These are phyloP conservation scores for Plicaturopsis crispa DNA, from an alignment of 768 basidiomycete genomes.

Conservation along the genomic window DNA sequence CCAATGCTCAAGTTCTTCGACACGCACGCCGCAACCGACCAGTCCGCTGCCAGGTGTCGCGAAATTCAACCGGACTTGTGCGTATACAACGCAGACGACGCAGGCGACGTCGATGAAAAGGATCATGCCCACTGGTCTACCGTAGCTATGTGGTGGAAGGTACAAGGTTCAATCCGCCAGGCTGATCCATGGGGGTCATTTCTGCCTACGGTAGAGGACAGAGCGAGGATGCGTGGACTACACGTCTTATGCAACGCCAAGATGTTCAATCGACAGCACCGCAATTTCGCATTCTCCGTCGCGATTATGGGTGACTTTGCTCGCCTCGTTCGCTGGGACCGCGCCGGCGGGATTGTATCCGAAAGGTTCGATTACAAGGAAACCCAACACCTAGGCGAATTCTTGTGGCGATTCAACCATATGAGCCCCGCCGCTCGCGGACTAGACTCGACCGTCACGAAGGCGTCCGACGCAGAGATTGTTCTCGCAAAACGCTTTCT, in stretches of 20 bases:
- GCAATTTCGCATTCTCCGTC: constrained; percentile 22
- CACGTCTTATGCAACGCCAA: constrained; percentile 16
- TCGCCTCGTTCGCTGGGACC: constrained; percentile 28
- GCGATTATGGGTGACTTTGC: constrained; percentile 16
- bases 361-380: constrained; percentile 15
- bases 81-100: too few species aligned
- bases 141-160: too few species aligned
- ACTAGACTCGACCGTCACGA: constrained; percentile 15
- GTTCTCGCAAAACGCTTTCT: too few species aligned
- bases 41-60: too few species aligned
- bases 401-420: constrained; percentile 18
- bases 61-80: too few species aligned
- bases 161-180: too few species aligned
- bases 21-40: too few species aligned
- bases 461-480: not conserved
- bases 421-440: constrained; percentile 11
- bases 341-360: constrained; percentile 20
- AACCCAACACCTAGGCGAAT: constrained; percentile 11
- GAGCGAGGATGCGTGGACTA: constrained; percentile 14
- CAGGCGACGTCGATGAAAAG: too few species aligned
- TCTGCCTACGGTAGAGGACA: too few species aligned
- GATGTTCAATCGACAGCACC: constrained; percentile 17
- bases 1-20: too few species aligned
- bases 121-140: too few species aligned
- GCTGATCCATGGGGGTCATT: too few species aligned